Percentiles rank a stretch among this genome's conserved stretches.
phyloP scores from a whole-genome alignment of 495 filamentous ascomycete species.

The Venustampulla echinocandica region DNA sequence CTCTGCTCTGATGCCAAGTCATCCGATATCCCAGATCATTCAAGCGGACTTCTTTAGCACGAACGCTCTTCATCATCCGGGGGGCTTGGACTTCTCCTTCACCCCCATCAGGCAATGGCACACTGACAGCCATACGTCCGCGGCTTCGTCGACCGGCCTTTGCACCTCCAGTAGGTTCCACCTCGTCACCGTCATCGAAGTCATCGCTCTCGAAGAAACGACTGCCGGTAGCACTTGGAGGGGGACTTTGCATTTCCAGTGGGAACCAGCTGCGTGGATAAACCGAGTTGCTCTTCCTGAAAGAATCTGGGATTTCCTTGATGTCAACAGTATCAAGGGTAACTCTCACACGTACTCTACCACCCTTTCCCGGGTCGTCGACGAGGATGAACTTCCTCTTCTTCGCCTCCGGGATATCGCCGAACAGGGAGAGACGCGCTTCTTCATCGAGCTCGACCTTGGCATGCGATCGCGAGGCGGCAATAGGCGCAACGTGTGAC shows the following conservation, averaged over 20 bases:
- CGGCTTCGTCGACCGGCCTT: constrained; percentile 6
- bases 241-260: constrained; percentile 74
- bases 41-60: constrained; percentile 70
- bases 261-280: constrained; percentile 86
- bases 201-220: constrained; percentile 60
- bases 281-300: constrained; percentile 78
- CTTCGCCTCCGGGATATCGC: constrained; percentile 76
- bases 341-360: constrained; percentile 76
- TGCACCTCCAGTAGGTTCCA: constrained; percentile 19
- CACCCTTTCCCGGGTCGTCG: constrained; percentile 70
- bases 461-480: constrained; percentile 14
- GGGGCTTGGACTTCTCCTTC: constrained; percentile 67
- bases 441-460: constrained; percentile 26
- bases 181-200: constrained; percentile 49
- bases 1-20: constrained; percentile 87
- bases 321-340: constrained; percentile 83
- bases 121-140: constrained; percentile 53
- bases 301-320: constrained; percentile 89
- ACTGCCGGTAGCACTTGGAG: constrained; percentile 52
- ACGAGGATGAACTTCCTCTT: constrained; percentile 94
- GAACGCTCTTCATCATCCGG: constrained; percentile 52
- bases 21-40: constrained; percentile 93
- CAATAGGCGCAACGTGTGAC: constrained; percentile 17
- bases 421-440: constrained; percentile 61
- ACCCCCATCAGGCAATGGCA: constrained; percentile 63